Percentiles rank a stretch among this genome's conserved stretches.
phyloP scores from a whole-genome alignment of 768 basidiomycete species.

The Favolaschia claudopus region DNA sequence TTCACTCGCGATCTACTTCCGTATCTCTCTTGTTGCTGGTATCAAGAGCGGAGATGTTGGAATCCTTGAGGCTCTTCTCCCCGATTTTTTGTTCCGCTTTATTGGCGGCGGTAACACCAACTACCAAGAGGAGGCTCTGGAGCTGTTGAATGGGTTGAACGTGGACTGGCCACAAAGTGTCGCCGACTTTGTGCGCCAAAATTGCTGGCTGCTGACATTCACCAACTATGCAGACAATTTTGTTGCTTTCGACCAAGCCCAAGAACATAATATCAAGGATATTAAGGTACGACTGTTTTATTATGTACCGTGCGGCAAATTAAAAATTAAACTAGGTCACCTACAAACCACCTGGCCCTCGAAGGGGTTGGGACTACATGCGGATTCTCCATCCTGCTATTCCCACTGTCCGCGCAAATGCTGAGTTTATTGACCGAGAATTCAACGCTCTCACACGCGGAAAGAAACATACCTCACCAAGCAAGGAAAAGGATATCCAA shows the following conservation, averaged over 20 bases:
- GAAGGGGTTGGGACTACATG: too few relatives aligned
- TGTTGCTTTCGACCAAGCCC: constrained; percentile 8
- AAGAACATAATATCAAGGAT: too few relatives aligned
- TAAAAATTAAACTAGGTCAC: too few relatives aligned
- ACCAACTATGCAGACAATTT: constrained; percentile 1
- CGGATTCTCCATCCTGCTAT: too few relatives aligned
- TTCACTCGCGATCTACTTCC: constrained; percentile 32
- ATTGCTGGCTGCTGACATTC: constrained; percentile 15
- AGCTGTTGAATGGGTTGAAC: constrained; percentile 32
- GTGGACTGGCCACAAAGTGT: constrained; percentile 34
- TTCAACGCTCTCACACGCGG: too few relatives aligned
- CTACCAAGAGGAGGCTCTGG: constrained; percentile 32
- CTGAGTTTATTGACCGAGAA: too few relatives aligned
- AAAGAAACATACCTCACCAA: too few relatives aligned
- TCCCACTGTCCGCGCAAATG: too few relatives aligned
- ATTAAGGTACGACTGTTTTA: too few relatives aligned
- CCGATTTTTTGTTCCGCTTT: constrained; percentile 31
- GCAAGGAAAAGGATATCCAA: too few relatives aligned
- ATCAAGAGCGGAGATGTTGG: constrained; percentile 33
- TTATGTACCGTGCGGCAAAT: too few relatives aligned
- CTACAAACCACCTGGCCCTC: too few relatives aligned
- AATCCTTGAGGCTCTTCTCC: constrained; percentile 29
- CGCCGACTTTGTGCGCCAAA: constrained; percentile 1
- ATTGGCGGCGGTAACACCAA: constrained; percentile 32
- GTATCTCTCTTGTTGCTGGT: constrained; percentile 33